Conservation (phyloP, 768 basidiomycete genomes). For the Pleurotus djamor region DNA sequence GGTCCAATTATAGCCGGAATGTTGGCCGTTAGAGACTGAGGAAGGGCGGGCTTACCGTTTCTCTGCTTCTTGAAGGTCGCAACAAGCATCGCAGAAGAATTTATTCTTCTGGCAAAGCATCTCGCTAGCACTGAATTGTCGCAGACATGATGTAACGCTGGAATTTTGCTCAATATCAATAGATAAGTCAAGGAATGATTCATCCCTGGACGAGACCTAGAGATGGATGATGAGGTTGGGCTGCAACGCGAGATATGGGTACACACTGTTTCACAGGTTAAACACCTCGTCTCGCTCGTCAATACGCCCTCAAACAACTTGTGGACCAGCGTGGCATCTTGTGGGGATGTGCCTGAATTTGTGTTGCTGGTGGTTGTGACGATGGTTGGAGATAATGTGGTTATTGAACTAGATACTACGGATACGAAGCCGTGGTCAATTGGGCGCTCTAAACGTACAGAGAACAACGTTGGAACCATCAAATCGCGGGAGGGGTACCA, state of each 20-base stretch:
- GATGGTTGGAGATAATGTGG: slow-evolving; percentile 45
- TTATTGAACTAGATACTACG: slow-evolving; percentile 60
- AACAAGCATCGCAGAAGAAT: slow-evolving; percentile 97
- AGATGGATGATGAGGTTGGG: background rate
- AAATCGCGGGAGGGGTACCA: slow-evolving; percentile 4
- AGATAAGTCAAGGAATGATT: slow-evolving; percentile 96
- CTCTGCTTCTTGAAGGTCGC: slow-evolving; percentile 96
- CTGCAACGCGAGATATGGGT: slow-evolving; percentile 3
- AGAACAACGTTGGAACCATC: slow-evolving; percentile 1
- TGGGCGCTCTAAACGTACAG: slow-evolving; percentile 7
- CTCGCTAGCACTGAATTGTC: slow-evolving; percentile 96
- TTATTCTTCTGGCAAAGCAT: slow-evolving; percentile 99
- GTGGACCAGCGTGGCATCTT: slow-evolving; percentile 79
- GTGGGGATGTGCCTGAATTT: slow-evolving; percentile 43
- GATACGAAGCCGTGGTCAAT: background rate
- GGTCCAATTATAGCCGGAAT: background rate
- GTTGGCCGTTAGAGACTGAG: too few species aligned
- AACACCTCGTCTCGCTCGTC: slow-evolving; percentile 96
- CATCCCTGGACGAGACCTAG: slow-evolving; percentile 90
- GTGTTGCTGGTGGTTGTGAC: slow-evolving; percentile 41
- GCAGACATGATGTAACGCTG: slow-evolving; percentile 91
- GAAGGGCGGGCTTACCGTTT: slow-evolving; percentile 62
- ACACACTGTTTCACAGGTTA: slow-evolving; percentile 95
- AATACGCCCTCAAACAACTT: slow-evolving; percentile 89
- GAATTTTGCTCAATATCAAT: slow-evolving; percentile 99